Conservation (phyloP, 2,329 filamentous ascomycete genomes). For the Ophiostoma perfectum region DNA sequence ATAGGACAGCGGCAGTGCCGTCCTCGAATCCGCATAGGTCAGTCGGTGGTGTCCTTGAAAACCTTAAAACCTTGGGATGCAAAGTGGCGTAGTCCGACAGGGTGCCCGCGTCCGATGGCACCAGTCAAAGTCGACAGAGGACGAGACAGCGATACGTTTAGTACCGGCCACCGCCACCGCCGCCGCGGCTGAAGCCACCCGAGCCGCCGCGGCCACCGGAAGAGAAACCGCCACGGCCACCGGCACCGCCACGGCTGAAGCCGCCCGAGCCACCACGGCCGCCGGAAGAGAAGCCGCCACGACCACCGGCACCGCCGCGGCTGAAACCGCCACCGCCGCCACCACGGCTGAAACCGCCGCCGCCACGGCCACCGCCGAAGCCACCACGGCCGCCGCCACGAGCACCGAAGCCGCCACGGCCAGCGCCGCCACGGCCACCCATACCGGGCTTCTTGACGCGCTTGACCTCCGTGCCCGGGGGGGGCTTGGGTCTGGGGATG, state of each 20-base stretch:
- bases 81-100: neutral
- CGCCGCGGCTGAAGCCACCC: constrained; percentile 26
- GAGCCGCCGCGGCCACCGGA: constrained; percentile 26
- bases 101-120: too few relatives aligned
- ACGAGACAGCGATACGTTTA: neutral
- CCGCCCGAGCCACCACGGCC: neutral
- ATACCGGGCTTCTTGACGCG: constrained; percentile 56
- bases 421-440: constrained; percentile 30
- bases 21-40: neutral
- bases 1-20: neutral
- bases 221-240: constrained; percentile 16
- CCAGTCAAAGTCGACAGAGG: too few relatives aligned
- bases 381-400: constrained; percentile 6
- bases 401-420: constrained; percentile 14
- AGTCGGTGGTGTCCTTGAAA: neutral
- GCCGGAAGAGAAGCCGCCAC: constrained; percentile 28
- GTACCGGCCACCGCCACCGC: constrained; percentile 33
- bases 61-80: too few relatives aligned
- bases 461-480: constrained; percentile 55
- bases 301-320: constrained; percentile 29
- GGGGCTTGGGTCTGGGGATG: constrained; percentile 83
- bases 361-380: constrained; percentile 21
- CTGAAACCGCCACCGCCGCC: constrained; percentile 29
- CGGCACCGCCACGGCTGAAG: constrained; percentile 19
- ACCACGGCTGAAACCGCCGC: constrained; percentile 27